Conservation (phyloP, 495 filamentous ascomycete genomes). For the Aspergillus ellipticus region DNA sequence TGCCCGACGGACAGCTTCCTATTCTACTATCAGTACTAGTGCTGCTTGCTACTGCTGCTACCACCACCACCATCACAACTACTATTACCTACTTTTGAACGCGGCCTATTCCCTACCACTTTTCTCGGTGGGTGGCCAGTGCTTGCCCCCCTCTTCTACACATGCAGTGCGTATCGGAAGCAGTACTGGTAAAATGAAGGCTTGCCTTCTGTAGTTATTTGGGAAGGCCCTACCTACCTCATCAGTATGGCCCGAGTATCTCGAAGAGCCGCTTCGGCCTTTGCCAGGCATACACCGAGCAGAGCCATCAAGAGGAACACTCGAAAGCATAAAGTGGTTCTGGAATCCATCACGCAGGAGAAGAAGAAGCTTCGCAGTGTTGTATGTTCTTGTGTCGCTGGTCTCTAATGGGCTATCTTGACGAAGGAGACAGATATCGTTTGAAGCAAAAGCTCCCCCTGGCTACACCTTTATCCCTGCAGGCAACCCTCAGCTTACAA, state of each 20-base stretch:
- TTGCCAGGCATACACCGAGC: constrained; percentile 31
- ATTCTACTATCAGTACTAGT: background rate
- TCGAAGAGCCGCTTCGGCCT: constrained; percentile 31
- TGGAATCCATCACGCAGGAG: constrained; percentile 55
- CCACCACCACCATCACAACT: too few relatives aligned
- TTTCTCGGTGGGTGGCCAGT: background rate
- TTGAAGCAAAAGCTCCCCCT: constrained; percentile 57
- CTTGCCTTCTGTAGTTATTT: constrained; percentile 14
- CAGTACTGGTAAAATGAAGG: constrained; percentile 13
- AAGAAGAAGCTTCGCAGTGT: constrained; percentile 57
- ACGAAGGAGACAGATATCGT: constrained; percentile 39
- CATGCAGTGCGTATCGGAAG: constrained; percentile 7
- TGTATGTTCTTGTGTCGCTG: constrained; percentile 38
- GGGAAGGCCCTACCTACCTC: constrained; percentile 15
- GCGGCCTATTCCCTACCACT: background rate
- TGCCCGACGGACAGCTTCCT: background rate
- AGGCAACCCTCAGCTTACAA: constrained; percentile 72
- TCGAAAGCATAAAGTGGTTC: constrained; percentile 55
- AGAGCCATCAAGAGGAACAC: constrained; percentile 29
- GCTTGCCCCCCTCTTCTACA: background rate
- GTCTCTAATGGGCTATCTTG: constrained; percentile 15
- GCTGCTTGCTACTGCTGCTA: background rate
- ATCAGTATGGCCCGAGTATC: constrained; percentile 38
- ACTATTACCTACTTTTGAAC: too few relatives aligned
- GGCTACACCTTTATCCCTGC: constrained; percentile 83